Base-by-base conservation (phyloP, 31 red algal species). In the Odonthalia washingtoniensis region DNA sequence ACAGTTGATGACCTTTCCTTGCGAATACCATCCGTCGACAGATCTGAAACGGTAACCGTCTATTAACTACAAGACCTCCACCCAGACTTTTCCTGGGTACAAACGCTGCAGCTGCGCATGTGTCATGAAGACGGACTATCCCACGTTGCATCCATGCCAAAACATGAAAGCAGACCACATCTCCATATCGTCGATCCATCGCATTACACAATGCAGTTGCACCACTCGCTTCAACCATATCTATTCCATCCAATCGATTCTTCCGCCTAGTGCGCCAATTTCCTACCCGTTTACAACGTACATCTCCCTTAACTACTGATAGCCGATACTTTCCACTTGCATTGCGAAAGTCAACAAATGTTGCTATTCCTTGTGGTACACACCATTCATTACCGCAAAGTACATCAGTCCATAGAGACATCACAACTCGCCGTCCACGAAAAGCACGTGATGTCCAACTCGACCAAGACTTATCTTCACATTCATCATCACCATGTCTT, bases 91-190 rank as follows among this genome's bases (percentile, higher is more conserved):
- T 70, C 6, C 33, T 12, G 6, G 66, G 66, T 9, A 70, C n/a
- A 70, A 70, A 70, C 9, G 28, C 33, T 30, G 66, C 66, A 6
- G 66, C 66, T 12, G 27, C 33, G 66, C 66, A 70, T 9, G n/a
- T 70, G n/a, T 70, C 66, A 36, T 36, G n/a, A 9, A 70, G 27
- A 28, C 33, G 66, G 14, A 70, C 66, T 21, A 70, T 70, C 66
- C 66, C 66, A 33, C 66, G 66, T 18, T 70, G 66, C 12, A 70
- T 9, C 66, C 66, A 70, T 36, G 66, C 66, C 66, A 70, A 70
- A 6, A 70, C 33, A 70, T 70, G 66, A 18, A 70, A 30, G 28
- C 66, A 70, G 6, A 70, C 66, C 9, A 33, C 66, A 33, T 70
- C 66, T 30, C 66, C 66, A 30, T 70, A 70, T 26, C 5, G 14